Percentiles rank a stretch among this genome's conserved stretches.
These are phyloP conservation scores for Citrus sinensis DNA, from an alignment of 345 rosid species.

Conservation along the genomic window DVS_A1.0 CM039168.1:435501-436000, in stretches of 20 bases:
- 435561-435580: not conserved
- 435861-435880: not conserved
- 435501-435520: not conserved
- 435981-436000: not conserved
- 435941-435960: not conserved
- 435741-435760: not conserved
- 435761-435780: conserved; percentile 3
- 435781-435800: conserved; percentile 19
- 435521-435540: not conserved
- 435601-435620: not conserved
- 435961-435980: not conserved
- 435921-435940: conserved; percentile 4
- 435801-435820: conserved; percentile 3
- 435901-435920: not conserved
- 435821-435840: too few species aligned
- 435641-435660: not conserved
- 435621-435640: not conserved
- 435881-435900: not conserved
- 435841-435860: not conserved
- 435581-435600: not conserved
- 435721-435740: not conserved
- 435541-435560: not conserved
- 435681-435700: not conserved
- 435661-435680: not conserved
- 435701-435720: not conserved